Base-by-base conservation (phyloP, 192 early-diverging fungal genomes). In the Pilobolus umbonatus region DNA sequence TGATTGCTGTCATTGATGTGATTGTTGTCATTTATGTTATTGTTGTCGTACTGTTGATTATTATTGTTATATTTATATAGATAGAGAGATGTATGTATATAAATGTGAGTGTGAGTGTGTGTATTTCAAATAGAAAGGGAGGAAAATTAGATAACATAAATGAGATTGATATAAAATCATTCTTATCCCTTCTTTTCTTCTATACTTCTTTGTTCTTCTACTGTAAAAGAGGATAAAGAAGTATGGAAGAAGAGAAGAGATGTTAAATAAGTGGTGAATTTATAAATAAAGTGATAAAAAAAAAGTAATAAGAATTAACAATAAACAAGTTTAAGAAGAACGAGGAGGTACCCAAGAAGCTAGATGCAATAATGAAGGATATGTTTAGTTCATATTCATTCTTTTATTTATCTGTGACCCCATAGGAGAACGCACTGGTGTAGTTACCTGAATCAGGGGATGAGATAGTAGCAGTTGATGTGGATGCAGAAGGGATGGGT, bases 51-150 rank as follows among this genome's bases (percentile, higher is more conserved):
- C n/a, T n/a, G n/a, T n/a, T n/a, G n/a, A n/a, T n/a, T n/a, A n/a
- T n/a, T n/a, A n/a, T n/a, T 96, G 94, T 65, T 96, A 93, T 69
- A 94, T 96, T 79, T 66, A 93, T 61, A 74, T 96, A 59, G 79
- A 93, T 67, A 92, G 93, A 71, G 83, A 82, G 7, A 85, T 94
- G 77, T 84, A 62, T 70, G 51, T 64, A 50, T 54, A 17, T n/a
- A 38, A 2, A 38, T 38, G 15, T 38, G 15, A 38, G 10, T 25
- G 31, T 21, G n/a, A n/a, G 29, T 51, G 31, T 52, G 34, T 30
- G 34, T 36, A 36, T 52, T 25, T 6, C 21, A 32, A 36, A 30
- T 21, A 36, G 21, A 31, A 28, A 52, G 30, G 9, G 0, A 8
- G 34, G 29, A 14, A 49, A 49, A 28, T 8, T 19, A 19, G 10